phyloP scores from a whole-genome alignment of 257 asterid genomes.

The Solanum piurae region DNA sequence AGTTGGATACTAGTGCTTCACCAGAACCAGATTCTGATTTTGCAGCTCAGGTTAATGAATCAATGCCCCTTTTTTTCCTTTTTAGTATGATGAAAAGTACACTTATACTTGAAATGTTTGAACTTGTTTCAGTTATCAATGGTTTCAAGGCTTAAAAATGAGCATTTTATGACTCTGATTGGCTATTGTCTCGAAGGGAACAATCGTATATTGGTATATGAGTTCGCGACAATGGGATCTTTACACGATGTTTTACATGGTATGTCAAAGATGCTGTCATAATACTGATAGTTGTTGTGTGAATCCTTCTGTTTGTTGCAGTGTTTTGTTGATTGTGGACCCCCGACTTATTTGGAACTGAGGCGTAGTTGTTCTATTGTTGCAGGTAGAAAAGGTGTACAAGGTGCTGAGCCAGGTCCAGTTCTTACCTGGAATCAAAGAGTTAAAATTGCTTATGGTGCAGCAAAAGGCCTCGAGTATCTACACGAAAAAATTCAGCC shows the following conservation, averaged over 20 bases:
- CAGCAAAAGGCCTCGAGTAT: constrained; percentile 82
- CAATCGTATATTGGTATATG: constrained; percentile 53
- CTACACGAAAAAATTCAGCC: constrained; percentile 92
- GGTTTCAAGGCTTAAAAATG: constrained; percentile 73
- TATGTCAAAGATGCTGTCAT: constrained; percentile 3
- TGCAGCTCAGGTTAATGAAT: constrained; percentile 38
- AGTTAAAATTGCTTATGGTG: constrained; percentile 83
- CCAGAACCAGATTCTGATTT: constrained; percentile 62
- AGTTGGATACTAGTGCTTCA: constrained; percentile 51
- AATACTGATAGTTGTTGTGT: neutral
- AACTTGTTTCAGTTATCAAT: constrained; percentile 42
- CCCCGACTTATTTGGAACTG: neutral
- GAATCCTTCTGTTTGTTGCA: neutral
- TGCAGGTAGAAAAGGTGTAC: constrained; percentile 82
- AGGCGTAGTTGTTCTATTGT: neutral
- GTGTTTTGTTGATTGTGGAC: neutral
- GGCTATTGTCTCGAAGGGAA: constrained; percentile 75
- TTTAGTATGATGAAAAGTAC: neutral
- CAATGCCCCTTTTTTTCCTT: neutral
- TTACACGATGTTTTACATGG: constrained; percentile 84
- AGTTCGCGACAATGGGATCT: constrained; percentile 75
- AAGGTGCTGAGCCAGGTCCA: constrained; percentile 94
- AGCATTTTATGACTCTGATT: constrained; percentile 54
- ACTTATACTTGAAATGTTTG: neutral
- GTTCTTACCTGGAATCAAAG: constrained; percentile 75